A percentile compares a stretch with the other conserved stretches of the same genome.
Conservation (phyloP, 1,284 basidiomycete species). For the Moesziomyces sp. region DNA sequence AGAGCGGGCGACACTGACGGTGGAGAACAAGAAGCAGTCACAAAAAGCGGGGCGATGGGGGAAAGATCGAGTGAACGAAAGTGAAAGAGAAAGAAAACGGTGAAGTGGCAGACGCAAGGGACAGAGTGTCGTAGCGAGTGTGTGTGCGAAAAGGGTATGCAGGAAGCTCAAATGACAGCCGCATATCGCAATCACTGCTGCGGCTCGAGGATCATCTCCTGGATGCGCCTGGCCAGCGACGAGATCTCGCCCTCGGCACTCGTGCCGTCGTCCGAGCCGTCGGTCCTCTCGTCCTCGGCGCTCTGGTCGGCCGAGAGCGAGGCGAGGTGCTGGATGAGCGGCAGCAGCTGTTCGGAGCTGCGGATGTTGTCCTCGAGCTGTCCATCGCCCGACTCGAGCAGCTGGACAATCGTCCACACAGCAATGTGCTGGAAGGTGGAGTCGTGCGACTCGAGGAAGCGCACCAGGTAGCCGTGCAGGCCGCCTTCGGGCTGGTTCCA, state of each 20-base stretch:
- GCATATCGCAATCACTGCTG: constrained; percentile 12
- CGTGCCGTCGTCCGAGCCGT: constrained; percentile 54
- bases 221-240: constrained; percentile 58
- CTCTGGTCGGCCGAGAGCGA: constrained; percentile 34
- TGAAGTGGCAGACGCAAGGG: background rate
- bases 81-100: background rate
- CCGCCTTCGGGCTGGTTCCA: constrained; percentile 98
- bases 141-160: background rate
- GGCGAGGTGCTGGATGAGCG: constrained; percentile 59
- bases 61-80: background rate
- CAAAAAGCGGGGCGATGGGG: background rate
- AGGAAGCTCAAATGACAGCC: background rate
- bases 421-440: constrained; percentile 99
- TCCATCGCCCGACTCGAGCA: constrained; percentile 88
- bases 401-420: constrained; percentile 91
- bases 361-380: constrained; percentile 67
- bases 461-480: constrained; percentile 92
- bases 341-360: constrained; percentile 55
- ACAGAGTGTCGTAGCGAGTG: background rate
- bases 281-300: constrained; percentile 48
- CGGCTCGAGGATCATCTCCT: constrained; percentile 61
- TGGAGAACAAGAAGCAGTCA: background rate
- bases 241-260: constrained; percentile 64
- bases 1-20: too few species aligned
- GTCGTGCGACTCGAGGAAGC: constrained; percentile 92